Evolutionary conservation across 192 early-diverging fungal species (phyloP), one percentile per base, ranked within the genome.

Genomic region (Podochytrium sp.): DNA sequence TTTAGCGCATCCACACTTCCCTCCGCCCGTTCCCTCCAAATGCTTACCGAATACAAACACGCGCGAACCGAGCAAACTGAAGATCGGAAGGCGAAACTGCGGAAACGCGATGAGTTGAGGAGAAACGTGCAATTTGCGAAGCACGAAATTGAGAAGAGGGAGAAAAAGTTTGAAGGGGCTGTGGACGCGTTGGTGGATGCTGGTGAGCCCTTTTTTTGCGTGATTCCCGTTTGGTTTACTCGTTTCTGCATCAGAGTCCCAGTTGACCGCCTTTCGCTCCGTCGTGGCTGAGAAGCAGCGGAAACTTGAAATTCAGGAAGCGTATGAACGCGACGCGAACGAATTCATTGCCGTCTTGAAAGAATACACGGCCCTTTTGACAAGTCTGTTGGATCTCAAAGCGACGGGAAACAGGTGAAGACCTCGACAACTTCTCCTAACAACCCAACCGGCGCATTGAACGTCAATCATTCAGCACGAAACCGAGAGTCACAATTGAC

Each of bases 311-410:
- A 25, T 71, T 12, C 41, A 27, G 40, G 41, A 57, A 27, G 34
- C 52, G 0, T 43, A 59, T 38, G 40, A 57, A 29, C 34, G 40
- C 5, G 55, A 71, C 2, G 69, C 52, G 1, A 16, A 16, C 20
- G 69, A 57, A 16, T 60, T 71, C 29, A 47, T 71, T 18, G 12
- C 34, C 7, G 41, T 71, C 40, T 32, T 71, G n/a, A 57, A 71
- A 40, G 43, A 71, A 39, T 71, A 71, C 53, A 18, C 69, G 12
- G 6, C n/a, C 32, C 40, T 71, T 18, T 16, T 71, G 7, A 27
- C 25, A 16, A 43, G 69, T 29, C 25, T 71, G 41, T 32, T 71
- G 4, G 56, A 71, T 16, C 55, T 71, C 18, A 71, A 56, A 41
- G 6, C 60, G 43, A 47, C n/a, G n/a, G n/a, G n/a, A n/a, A n/a